Evolutionary conservation across 306 rosid species (phyloP).

Genomic region (Amphicarpaea edgeworthii): DNA sequence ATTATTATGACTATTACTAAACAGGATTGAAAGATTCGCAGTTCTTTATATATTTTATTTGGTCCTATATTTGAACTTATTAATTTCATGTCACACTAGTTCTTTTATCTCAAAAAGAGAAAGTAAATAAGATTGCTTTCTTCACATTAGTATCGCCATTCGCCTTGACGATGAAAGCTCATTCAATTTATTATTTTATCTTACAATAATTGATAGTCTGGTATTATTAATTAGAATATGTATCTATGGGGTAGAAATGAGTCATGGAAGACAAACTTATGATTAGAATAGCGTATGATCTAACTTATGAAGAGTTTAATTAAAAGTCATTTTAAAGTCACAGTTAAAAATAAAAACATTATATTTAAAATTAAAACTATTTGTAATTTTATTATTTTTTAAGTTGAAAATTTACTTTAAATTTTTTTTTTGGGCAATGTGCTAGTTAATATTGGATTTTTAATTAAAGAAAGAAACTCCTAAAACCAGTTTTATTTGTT

Average conservation of each 20-base stretch:
- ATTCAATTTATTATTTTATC: slow-evolving; percentile 21
- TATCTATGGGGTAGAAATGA: neutral
- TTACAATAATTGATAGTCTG: slow-evolving; percentile 7
- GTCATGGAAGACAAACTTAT: no score
- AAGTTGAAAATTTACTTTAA: no score
- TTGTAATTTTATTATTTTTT: neutral
- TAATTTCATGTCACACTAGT: neutral
- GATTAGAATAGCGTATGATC: no score
- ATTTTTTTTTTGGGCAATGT: neutral
- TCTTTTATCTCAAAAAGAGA: neutral
- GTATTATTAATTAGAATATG: neutral
- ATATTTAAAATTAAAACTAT: neutral
- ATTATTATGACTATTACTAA: slow-evolving; percentile 9
- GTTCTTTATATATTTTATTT: slow-evolving; percentile 1
- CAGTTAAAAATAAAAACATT: neutral
- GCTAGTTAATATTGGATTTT: neutral
- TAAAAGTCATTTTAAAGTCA: no score
- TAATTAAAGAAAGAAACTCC: neutral
- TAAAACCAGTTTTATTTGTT: neutral
- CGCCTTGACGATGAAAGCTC: neutral
- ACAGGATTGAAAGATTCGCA: slow-evolving; percentile 38
- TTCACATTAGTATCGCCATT: neutral
- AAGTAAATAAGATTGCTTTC: neutral
- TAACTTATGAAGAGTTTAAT: no score
- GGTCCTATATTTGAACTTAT: neutral